A percentile compares a stretch with the other conserved stretches of the same genome.
These are phyloP conservation scores for Tricholoma sp. DNA, from an alignment of 768 basidiomycete species.

Conservation along the genomic window DNA sequence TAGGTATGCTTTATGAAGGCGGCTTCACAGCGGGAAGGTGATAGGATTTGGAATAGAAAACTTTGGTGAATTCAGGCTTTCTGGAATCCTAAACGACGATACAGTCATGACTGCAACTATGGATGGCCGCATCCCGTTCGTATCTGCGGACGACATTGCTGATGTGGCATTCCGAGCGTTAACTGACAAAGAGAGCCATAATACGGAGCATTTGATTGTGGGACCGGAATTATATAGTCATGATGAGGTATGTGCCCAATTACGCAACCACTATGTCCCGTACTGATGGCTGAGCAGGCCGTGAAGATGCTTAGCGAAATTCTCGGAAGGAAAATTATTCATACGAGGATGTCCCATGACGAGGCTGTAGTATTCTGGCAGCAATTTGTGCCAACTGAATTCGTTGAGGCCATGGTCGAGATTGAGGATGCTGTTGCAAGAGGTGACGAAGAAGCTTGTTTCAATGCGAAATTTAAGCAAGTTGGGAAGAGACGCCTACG, in stretches of 20 bases:
- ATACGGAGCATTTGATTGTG: constrained; percentile 23
- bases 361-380: too few relatives aligned
- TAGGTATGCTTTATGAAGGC: constrained; percentile 20
- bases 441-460: neutral
- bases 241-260: constrained; percentile 21
- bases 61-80: neutral
- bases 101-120: constrained; percentile 2
- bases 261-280: neutral
- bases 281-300: constrained; percentile 5
- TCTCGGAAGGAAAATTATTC: constrained; percentile 17
- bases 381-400: too few relatives aligned
- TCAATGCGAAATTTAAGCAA: neutral
- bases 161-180: constrained; percentile 26
- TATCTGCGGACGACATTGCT: constrained; percentile 31
- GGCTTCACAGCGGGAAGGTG: neutral
- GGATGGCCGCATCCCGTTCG: constrained; percentile 26
- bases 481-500: neutral
- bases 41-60: neutral
- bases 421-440: constrained; percentile 1
- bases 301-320: constrained; percentile 11
- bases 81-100: neutral
- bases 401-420: neutral
- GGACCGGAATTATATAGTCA: constrained; percentile 28
- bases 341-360: neutral
- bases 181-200: constrained; percentile 18